Evolutionary conservation across 1,284 basidiomycete genomes (phyloP).

Genomic region (Phaffia rhodozyma): DNA sequence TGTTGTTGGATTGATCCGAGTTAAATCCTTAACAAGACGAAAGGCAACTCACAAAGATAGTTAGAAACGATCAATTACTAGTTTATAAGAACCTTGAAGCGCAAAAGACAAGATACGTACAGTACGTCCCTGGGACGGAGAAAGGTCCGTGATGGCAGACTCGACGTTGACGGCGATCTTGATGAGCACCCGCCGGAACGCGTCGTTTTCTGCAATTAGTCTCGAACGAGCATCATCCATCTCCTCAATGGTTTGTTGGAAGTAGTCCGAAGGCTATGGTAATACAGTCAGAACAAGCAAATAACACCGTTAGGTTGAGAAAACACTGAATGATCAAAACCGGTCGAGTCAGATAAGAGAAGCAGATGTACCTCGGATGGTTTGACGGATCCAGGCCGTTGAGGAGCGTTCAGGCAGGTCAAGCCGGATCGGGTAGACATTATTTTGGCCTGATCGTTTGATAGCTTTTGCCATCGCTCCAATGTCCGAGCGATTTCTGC

Average conservation of each 20-base stretch:
- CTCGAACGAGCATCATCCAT: constrained; percentile 55
- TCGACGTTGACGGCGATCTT: constrained; percentile 57
- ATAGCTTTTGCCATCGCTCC: constrained; percentile 62
- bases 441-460: constrained; percentile 45
- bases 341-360: neutral
- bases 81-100: too few species aligned
- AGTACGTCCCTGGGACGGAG: too few species aligned
- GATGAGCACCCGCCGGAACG: constrained; percentile 55
- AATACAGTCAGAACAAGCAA: neutral
- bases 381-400: neutral
- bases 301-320: neutral
- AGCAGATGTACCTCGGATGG: neutral
- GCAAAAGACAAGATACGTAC: too few species aligned
- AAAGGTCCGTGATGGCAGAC: constrained; percentile 25
- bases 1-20: too few species aligned
- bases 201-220: constrained; percentile 56
- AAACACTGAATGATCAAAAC: neutral
- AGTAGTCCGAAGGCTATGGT: neutral
- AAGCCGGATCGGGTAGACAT: constrained; percentile 5
- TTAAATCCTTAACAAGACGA: too few species aligned
- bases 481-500: constrained; percentile 63
- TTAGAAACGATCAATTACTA: too few species aligned
- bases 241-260: constrained; percentile 48
- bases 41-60: too few species aligned
- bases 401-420: constrained; percentile 3